Percentiles rank a stretch among this genome's conserved stretches.
Conservation (phyloP, 805 yeast species). For the Candida chauliodis region DNA sequence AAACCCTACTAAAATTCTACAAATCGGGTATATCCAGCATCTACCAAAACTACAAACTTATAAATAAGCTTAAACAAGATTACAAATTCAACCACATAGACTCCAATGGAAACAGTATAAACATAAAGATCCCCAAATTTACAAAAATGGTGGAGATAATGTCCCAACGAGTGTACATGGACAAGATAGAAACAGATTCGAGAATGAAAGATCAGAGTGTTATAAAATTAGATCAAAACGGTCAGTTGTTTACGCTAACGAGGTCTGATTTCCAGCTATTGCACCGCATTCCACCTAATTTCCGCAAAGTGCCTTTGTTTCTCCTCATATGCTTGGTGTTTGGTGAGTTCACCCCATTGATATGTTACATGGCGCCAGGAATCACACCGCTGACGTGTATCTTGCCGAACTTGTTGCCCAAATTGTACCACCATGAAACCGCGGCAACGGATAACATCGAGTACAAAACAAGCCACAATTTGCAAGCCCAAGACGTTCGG, state of each 20-base stretch:
- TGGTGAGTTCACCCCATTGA: constrained; percentile 51
- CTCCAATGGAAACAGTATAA: constrained; percentile 21
- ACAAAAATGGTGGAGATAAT: constrained; percentile 31
- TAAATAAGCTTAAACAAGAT: constrained; percentile 15
- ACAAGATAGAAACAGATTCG: constrained; percentile 21
- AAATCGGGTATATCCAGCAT: constrained; percentile 54
- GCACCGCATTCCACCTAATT: constrained; percentile 48
- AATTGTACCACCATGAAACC: constrained; percentile 13
- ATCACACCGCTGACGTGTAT: constrained; percentile 58
- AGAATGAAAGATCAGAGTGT: constrained; percentile 2
- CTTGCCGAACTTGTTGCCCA: constrained; percentile 44
- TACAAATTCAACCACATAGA: constrained; percentile 21
- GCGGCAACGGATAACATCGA: constrained; percentile 23
- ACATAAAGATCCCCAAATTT: constrained; percentile 30
- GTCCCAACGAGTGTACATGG: constrained; percentile 33
- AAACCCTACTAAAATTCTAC: constrained; percentile 49
- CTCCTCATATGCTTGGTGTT: constrained; percentile 44
- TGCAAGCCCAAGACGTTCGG: constrained; percentile 38
- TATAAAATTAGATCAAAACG: not conserved
- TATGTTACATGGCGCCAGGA: constrained; percentile 53
- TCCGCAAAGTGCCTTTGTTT: constrained; percentile 52
- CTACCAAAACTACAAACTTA: constrained; percentile 39
- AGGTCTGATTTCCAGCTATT: constrained; percentile 51
- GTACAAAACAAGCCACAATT: constrained; percentile 44
- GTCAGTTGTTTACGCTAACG: constrained; percentile 33